Evolutionary conservation across 169 alveolate genomes (phyloP).

Genomic region (Toxoplasma gondii): DNA sequence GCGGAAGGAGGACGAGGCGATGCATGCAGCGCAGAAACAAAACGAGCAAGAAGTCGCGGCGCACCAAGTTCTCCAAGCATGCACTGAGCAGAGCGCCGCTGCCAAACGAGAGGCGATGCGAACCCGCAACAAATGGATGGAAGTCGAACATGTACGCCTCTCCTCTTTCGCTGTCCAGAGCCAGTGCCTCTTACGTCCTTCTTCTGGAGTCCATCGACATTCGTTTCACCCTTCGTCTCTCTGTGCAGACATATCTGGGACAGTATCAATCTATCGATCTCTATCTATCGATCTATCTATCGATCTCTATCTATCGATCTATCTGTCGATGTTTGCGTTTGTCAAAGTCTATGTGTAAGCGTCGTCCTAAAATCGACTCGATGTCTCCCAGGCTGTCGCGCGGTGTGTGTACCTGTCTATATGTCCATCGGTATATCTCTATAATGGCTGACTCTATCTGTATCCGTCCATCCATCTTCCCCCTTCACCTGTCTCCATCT

Average conservation of each 20-base stretch:
- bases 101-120: constrained; percentile 13
- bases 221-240: not conserved
- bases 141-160: constrained; percentile 23
- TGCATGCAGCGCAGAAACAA: not conserved
- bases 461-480: too few relatives aligned
- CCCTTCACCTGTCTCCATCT: too few relatives aligned
- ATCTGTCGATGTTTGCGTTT: too few relatives aligned
- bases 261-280: not conserved
- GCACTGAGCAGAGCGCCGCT: not conserved
- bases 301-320: too few relatives aligned
- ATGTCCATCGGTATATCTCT: too few relatives aligned
- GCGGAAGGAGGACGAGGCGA: not conserved
- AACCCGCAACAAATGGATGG: constrained; percentile 11
- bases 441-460: too few relatives aligned
- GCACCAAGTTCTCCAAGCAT: not conserved
- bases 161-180: not conserved
- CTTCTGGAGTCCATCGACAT: not conserved
- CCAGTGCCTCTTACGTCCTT: not conserved
- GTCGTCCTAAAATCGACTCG: too few relatives aligned
- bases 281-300: too few relatives aligned
- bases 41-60: not conserved
- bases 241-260: not conserved
- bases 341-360: too few relatives aligned
- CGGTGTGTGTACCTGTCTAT: too few relatives aligned
- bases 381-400: too few relatives aligned